Conservation (phyloP, 441 rosid genomes). For the Syzygium syzygioides region DNA sequence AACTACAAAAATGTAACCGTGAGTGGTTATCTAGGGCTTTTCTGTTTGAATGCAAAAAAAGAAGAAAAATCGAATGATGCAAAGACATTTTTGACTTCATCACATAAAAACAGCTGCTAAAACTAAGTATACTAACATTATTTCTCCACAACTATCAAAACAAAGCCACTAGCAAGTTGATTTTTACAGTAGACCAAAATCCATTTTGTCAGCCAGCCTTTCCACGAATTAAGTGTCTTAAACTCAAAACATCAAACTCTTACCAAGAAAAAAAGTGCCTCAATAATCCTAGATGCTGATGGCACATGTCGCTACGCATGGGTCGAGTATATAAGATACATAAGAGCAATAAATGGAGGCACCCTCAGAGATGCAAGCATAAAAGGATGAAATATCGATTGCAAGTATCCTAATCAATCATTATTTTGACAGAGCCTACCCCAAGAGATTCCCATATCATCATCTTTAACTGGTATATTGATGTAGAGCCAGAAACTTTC, state of each 20-base stretch:
- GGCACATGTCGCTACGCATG: not conserved
- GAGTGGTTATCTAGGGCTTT: not conserved
- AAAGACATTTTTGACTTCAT: not conserved
- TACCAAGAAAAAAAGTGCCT: not conserved
- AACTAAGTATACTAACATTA: not conserved
- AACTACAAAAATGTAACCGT: not conserved
- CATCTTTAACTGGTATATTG: conserved; percentile 93
- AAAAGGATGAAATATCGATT: not conserved
- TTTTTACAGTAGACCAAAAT: not conserved
- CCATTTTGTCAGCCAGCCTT: not conserved
- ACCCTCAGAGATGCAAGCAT: not conserved
- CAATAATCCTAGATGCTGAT: not conserved
- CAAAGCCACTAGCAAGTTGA: not conserved
- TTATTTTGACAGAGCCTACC: conserved; percentile 39
- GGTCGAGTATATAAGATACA: not conserved
- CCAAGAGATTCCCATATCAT: conserved; percentile 99
- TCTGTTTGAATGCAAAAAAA: not conserved
- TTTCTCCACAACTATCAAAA: not conserved
- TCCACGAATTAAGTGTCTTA: not conserved
- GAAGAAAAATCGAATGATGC: not conserved
- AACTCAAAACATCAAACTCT: not conserved
- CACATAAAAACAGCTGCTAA: not conserved
- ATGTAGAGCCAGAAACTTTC: conserved; percentile 86
- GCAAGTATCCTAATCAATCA: not conserved
- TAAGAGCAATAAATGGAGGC: not conserved